Conservation (phyloP, 495 filamentous ascomycete genomes). For the Neurospora sp. region DNA sequence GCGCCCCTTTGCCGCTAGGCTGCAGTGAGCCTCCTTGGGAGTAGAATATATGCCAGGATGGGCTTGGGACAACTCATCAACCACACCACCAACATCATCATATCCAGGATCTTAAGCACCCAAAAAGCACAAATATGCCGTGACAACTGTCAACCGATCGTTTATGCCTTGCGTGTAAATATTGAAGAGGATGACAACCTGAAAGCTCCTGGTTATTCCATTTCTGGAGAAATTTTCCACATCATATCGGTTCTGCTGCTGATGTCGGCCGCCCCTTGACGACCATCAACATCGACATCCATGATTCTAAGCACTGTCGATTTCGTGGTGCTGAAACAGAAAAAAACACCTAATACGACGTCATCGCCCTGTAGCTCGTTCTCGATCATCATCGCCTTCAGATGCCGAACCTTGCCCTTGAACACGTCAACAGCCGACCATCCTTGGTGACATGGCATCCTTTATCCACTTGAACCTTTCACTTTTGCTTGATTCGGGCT, state of each 20-base stretch:
- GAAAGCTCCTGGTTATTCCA: not conserved
- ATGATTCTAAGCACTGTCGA: not conserved
- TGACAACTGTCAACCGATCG: not conserved
- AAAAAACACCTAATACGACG: not conserved
- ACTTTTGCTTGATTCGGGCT: not conserved
- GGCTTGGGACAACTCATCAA: not conserved
- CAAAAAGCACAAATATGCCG: not conserved
- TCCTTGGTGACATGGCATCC: not conserved
- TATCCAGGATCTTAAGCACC: not conserved
- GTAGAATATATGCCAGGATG: not conserved
- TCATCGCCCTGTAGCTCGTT: not conserved
- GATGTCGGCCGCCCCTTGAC: not conserved
- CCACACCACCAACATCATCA: not conserved
- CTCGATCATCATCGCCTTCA: not conserved
- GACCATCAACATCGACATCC: not conserved
- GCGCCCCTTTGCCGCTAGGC: constrained; percentile 29
- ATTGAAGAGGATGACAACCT: not conserved
- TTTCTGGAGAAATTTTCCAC: not conserved
- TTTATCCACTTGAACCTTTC: not conserved
- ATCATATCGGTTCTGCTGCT: not conserved
- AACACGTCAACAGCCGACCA: not conserved
- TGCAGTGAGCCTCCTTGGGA: constrained; percentile 16
- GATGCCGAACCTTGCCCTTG: not conserved
- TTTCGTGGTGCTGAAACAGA: not conserved
- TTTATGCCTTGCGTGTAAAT: not conserved